Base-by-base conservation (phyloP, 371 early-diverging fungal species). In the Syncephalastrum contaminatum region DNA sequence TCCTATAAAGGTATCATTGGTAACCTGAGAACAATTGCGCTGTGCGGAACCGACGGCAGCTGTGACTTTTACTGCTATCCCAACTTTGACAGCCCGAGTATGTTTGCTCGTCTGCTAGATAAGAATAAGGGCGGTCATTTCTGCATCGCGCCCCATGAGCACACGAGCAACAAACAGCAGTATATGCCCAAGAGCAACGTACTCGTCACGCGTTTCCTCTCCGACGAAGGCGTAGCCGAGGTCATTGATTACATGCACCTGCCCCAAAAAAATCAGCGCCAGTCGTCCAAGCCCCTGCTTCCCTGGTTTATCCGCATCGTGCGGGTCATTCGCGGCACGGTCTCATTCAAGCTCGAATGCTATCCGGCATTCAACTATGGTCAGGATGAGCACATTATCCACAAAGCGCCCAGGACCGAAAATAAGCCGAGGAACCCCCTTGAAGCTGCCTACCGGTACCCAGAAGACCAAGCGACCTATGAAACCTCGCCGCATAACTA, bases 341-440 rank as follows among this genome's bases (percentile, higher is more conserved):
- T 85, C 24, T 50, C 56, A 0, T 83, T 90, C 50, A 63, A 75
- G 5, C 63, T 90, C 50, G 87, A 87, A 47, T 85, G 86, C 48
- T 88, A 78, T 60, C 93, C 93, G 1, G 86, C 90, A 1, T 92
- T 92, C 60, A 82, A 89, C 53, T 92, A 91, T 66, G 91, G 84
- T 1, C 69, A 67, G 16, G 73, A 79, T 42, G 39, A 44, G 6
- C 92, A 92, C 54, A 69, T 67, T 2, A 76, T 85, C 8, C 57
- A 77, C n/a, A 55, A 65, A 39, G 57, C 59, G 21, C 48, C 62
- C 22, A 2, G 36, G 36, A 77, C 86, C 6, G 58, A 77, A n/a
- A 55, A 65, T 40, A 56, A 61, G 21, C 48, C 62, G 39, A 5
- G 36, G 36, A 8, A 30, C 10, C 36, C 36, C 10, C 36, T 30